Evolutionary conservation across 305 asterid species (phyloP), one percentile per base, ranked within the genome.

Genomic region (Fraxinus baroniana): DNA sequence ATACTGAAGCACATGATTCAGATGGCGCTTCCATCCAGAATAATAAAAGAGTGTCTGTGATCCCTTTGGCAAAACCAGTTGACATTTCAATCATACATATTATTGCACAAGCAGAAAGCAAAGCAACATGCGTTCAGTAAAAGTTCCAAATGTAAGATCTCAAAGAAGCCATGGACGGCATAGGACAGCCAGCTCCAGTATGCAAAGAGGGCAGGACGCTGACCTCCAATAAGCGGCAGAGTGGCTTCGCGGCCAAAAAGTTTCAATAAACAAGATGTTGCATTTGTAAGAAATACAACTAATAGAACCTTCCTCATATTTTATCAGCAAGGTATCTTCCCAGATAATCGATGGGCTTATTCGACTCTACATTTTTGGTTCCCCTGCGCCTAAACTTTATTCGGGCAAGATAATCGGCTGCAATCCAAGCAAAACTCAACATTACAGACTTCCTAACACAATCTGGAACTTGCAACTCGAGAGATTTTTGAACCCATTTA

Each of bases 371-470:
- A 20, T 88, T 89, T n/a, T 75, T 84, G 68, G 46, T 76, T 88
- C 80, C 90, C 84, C 91, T 83, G 36, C 32, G 28, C 88, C 87
- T 90, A 30, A 94, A 88, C 80, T 96, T 94, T 74, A 93, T 93
- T 84, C 94, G 90, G 57, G 97, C 94, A 72, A 94, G 91, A 81
- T 93, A 93, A 88, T 96, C 98, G 75, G 93, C 94, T 20, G 98
- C 97, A 80, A 94, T 93, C 99, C 99, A 94, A n/a, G 97, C 88
- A 84, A 96, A 96, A 86, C 99, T 96, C 39, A 96, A 78, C 97
- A 91, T 88, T 18, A 93, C 94, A 1, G 89, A 49, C 70, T 84
- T 85, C 60, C 87, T 89, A 76, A 66, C 80, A 20, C 82, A 92
- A 15, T 88, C 92, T 1, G 90, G 73, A 64, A 28, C 24, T 2